phyloP scores from a whole-genome alignment of 169 alveolate genomes.

The Babesia ovis region DNA sequence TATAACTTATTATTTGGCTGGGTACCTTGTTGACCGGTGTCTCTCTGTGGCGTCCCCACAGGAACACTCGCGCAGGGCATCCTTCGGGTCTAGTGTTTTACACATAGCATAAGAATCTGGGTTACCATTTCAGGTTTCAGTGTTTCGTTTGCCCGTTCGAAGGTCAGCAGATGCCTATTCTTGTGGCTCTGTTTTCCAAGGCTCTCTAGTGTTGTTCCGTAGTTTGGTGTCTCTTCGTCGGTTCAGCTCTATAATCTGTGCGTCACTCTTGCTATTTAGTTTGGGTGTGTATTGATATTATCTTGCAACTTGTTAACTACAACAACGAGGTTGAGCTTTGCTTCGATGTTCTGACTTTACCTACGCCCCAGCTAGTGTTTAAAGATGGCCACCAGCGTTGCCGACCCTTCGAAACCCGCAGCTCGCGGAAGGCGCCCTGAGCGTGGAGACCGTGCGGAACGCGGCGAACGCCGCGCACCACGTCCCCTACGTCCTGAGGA shows the following conservation, averaged over 20 bases:
- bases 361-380: slow-evolving; percentile 32
- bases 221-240: not conserved
- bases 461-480: slow-evolving; percentile 36
- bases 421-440: slow-evolving; percentile 19
- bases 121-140: not conserved
- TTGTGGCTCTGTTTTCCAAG: not conserved
- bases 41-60: slow-evolving; percentile 36
- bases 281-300: not conserved
- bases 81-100: not conserved
- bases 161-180: not conserved
- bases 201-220: not conserved
- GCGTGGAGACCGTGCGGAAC: slow-evolving; percentile 22
- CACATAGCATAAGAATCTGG: not conserved
- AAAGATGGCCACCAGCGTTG: slow-evolving; percentile 36
- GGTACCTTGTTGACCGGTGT: not conserved
- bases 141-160: not conserved
- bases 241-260: not conserved
- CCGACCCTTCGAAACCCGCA: slow-evolving; percentile 6
- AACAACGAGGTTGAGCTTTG: not conserved
- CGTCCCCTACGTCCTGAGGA: slow-evolving; percentile 56
- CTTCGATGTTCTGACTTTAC: slow-evolving; percentile 36
- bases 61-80: slow-evolving; percentile 1
- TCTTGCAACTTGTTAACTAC: not conserved
- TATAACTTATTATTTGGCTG: too few species aligned
- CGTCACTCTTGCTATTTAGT: not conserved